Base-by-base conservation (phyloP, 768 basidiomycete genomes). In the Sistotremastrum niveocremeum region DNA sequence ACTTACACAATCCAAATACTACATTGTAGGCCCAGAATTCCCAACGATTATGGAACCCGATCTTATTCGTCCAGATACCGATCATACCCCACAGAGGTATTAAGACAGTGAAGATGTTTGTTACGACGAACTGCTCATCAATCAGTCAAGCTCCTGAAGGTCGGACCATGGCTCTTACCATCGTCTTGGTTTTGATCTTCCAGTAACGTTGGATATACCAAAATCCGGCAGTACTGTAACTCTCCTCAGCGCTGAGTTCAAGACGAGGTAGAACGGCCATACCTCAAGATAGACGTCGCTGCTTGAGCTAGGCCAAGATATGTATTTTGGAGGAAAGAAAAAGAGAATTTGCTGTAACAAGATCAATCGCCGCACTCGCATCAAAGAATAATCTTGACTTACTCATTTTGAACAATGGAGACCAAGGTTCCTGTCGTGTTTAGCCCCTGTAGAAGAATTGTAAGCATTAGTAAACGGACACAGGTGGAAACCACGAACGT, bases 1-100 rank as follows among this genome's bases (percentile, higher is more conserved):
- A 20, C 20, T 20, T 20, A 20, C 20, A 86, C 6, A 88, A 61
- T 8, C 85, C 84, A 53, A 81, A 84, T 3, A 87, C 61, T 42
- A 85, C 67, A 48, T 86, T 87, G 63, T 88, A 89, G 4, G 75
- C 77, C 79, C 87, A 93, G 63, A 90, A 90, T 54, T 90, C 87
- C 85, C 86, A 88, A 9, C 55, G 72, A 48, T 86, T 84, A 57
- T 87, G 85, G 62, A 84, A 83, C 79, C 86, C 86, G 41, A 90
- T 53, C 49, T 71, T 81, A 6, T 64, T 50, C 0, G 85, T 86
- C 84, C 86, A 86, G 41, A 89, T 76, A 2, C 87, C 85, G 38
- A 87, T 68, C 82, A 84, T 82, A 9, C 84, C 83, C 86, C 86
- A 89, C 5, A 87, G 65, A 1, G 86, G 84, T 44, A 89, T 85